Evolutionary conservation across 2,329 filamentous ascomycete genomes (phyloP).

Genomic region (Hymenoscyphus infarciens): DNA sequence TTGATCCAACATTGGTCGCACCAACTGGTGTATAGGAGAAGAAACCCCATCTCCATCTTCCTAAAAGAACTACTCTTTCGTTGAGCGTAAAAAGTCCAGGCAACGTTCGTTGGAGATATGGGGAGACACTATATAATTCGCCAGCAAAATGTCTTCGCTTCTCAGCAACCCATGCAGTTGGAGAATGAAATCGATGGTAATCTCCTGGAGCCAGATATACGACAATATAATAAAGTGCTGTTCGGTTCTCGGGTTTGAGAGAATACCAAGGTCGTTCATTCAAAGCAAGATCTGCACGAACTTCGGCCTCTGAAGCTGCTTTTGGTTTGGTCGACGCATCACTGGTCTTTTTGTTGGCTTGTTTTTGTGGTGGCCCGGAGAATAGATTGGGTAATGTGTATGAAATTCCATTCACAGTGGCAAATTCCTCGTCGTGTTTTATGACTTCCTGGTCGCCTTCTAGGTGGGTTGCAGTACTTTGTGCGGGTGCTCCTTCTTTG

Average conservation of each 20-base stretch:
- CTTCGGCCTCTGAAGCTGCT: slow-evolving; percentile 73
- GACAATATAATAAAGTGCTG: slow-evolving; percentile 85
- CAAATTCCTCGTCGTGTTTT: slow-evolving; percentile 85
- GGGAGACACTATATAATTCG: slow-evolving; percentile 91
- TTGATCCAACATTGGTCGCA: slow-evolving; percentile 94
- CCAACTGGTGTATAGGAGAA: slow-evolving; percentile 95
- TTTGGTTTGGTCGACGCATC: slow-evolving; percentile 72
- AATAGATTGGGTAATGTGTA: slow-evolving; percentile 89
- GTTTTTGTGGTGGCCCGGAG: slow-evolving; percentile 57
- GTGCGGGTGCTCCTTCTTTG: slow-evolving; percentile 21
- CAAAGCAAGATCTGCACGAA: slow-evolving; percentile 76
- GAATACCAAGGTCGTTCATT: slow-evolving; percentile 69
- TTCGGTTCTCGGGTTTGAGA: slow-evolving; percentile 57
- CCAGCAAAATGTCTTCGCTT: slow-evolving; percentile 95
- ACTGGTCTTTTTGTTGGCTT: slow-evolving; percentile 45
- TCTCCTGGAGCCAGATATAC: slow-evolving; percentile 96
- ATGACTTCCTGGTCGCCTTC: slow-evolving; percentile 59
- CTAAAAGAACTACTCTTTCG: slow-evolving; percentile 89
- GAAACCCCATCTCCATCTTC: slow-evolving; percentile 95
- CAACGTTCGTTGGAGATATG: slow-evolving; percentile 87
- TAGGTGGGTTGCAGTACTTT: slow-evolving; percentile 28
- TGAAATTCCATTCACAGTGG: slow-evolving; percentile 87
- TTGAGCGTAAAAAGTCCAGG: slow-evolving; percentile 96
- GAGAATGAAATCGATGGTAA: slow-evolving; percentile 97
- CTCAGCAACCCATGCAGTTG: slow-evolving; percentile 92